Evolutionary conservation across 495 filamentous ascomycete species (phyloP).

Genomic region (Daldinia concentrica): DNA sequence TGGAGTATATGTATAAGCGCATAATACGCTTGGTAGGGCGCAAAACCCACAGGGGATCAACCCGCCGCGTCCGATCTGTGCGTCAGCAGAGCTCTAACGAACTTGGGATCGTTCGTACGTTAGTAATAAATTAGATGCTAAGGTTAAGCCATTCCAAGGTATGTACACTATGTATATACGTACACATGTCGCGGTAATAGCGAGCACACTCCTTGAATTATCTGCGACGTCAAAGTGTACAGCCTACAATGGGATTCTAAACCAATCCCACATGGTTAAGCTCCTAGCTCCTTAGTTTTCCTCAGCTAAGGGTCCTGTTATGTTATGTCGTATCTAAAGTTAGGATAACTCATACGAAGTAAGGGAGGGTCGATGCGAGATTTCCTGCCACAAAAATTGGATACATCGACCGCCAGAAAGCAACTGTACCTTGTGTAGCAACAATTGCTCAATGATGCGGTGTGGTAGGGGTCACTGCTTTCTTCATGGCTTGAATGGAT

Average conservation of each 20-base stretch:
- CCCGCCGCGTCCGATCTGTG: slow-evolving; percentile 41
- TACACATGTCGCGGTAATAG: neutral
- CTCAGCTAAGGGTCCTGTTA: neutral
- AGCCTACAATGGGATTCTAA: slow-evolving; percentile 2
- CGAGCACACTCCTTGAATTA: neutral
- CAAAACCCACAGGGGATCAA: slow-evolving; percentile 35
- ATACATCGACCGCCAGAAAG: slow-evolving; percentile 13
- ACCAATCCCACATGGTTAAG: neutral
- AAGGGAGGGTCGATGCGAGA: neutral
- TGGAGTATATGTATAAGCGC: slow-evolving; percentile 39
- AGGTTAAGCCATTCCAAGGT: too few relatives aligned
- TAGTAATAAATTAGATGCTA: too few relatives aligned
- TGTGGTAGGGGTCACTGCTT: slow-evolving; percentile 8
- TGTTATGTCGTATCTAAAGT: neutral
- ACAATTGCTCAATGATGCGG: slow-evolving; percentile 15
- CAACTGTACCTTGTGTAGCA: neutral
- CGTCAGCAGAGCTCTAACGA: slow-evolving; percentile 32
- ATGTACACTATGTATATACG: too few relatives aligned
- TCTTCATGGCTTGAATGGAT: neutral
- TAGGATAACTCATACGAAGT: neutral
- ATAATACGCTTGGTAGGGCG: slow-evolving; percentile 36
- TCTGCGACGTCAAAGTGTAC: slow-evolving; percentile 2
- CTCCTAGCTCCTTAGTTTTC: neutral
- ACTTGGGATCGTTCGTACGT: slow-evolving; percentile 27
- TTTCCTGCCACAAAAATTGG: slow-evolving; percentile 4